Evolutionary conservation across 257 asterid genomes (phyloP).

Genomic region (Capsicum rhomboideum): DNA sequence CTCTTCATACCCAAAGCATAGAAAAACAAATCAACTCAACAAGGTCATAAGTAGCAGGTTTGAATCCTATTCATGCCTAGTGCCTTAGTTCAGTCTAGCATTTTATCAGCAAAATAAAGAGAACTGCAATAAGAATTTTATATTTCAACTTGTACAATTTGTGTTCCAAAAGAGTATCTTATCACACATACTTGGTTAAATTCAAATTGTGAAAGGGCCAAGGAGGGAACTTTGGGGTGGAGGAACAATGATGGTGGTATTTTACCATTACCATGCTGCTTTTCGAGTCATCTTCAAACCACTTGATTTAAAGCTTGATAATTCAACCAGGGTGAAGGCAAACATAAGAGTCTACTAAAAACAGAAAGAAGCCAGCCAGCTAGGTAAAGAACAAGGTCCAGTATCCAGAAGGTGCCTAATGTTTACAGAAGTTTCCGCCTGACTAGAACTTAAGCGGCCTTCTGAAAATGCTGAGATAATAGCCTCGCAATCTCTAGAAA

Average conservation of each 20-base stretch:
- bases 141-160: background rate
- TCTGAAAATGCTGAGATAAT: conserved; percentile 42
- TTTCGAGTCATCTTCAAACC: background rate
- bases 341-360: background rate
- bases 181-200: background rate
- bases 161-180: background rate
- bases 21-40: too few relatives aligned
- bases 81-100: background rate
- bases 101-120: background rate
- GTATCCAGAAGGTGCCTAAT: background rate
- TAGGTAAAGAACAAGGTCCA: background rate
- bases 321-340: background rate
- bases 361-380: background rate
- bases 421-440: background rate
- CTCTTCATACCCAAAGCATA: too few relatives aligned
- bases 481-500: conserved; percentile 42
- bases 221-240: background rate
- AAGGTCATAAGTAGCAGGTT: too few relatives aligned
- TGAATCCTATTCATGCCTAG: too few relatives aligned
- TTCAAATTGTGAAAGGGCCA: background rate
- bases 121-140: background rate
- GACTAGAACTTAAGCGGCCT: conserved; percentile 16
- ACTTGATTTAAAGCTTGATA: background rate
- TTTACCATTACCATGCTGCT: background rate
- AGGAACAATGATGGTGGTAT: background rate